phyloP scores from a whole-genome alignment of 129 eudicot genomes.

The Helichrysum umbraculigerum region DNA sequence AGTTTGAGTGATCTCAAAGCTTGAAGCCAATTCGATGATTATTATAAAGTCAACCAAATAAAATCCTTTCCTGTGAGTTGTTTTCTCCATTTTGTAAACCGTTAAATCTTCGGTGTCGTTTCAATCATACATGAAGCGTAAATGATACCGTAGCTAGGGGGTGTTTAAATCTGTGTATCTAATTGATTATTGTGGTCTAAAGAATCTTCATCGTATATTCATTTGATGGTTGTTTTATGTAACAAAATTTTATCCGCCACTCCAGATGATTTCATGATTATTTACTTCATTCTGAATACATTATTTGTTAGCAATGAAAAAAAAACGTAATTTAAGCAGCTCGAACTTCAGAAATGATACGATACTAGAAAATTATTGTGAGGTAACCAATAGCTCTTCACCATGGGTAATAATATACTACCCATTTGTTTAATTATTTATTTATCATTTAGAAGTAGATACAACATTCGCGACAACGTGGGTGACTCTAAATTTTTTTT shows the following conservation, averaged over 20 bases:
- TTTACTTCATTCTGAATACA: not conserved
- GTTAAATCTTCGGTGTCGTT: not conserved
- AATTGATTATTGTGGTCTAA: not conserved
- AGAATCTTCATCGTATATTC: not conserved
- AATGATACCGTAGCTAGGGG: too few species aligned
- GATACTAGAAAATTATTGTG: too few species aligned
- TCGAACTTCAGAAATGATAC: too few species aligned
- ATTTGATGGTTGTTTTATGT: not conserved
- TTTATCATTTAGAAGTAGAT: too few species aligned
- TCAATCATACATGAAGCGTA: constrained; percentile 6
- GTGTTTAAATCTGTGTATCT: not conserved
- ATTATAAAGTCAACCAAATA: constrained; percentile 6
- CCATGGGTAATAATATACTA: too few species aligned
- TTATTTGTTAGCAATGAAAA: not conserved
- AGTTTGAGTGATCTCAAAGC: not conserved
- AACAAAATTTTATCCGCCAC: not conserved
- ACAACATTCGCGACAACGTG: too few species aligned
- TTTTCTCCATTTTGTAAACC: constrained; percentile 6
- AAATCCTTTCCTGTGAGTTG: not conserved
- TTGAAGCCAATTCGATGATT: not conserved
- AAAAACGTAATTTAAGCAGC: too few species aligned
- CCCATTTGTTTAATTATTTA: too few species aligned
- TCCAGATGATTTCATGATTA: not conserved
- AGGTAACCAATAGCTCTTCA: too few species aligned
- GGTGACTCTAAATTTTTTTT: too few species aligned